Conservation (phyloP, 73 alveolate genomes). For the Stentor coeruleus region DNA sequence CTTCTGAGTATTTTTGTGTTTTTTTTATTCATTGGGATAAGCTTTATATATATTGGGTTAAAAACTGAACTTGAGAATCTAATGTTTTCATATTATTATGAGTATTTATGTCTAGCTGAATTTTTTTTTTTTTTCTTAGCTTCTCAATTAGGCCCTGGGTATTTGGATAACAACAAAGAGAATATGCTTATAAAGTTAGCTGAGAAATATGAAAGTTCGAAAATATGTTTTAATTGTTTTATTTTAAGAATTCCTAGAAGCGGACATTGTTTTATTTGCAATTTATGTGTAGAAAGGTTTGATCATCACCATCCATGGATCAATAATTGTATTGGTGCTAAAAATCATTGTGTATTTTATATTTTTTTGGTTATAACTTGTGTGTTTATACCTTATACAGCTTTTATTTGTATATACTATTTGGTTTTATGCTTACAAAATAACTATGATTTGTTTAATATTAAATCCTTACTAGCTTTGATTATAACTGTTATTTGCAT, state of each 20-base stretch:
- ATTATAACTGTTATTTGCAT: not conserved
- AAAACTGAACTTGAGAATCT: not conserved
- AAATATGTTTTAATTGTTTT: not conserved
- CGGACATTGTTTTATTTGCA: not conserved
- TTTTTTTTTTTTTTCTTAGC: not conserved
- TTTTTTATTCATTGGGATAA: not conserved
- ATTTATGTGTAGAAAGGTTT: not conserved
- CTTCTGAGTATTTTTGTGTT: not conserved
- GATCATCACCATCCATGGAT: not conserved
- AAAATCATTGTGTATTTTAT: not conserved
- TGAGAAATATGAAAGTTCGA: constrained; percentile 10
- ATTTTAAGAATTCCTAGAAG: not conserved
- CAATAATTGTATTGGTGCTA: constrained; percentile 16
- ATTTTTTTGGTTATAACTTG: not conserved
- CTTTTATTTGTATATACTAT: not conserved
- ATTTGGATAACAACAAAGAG: not conserved
- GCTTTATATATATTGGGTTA: not conserved
- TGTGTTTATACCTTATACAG: not conserved
- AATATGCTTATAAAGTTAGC: not conserved
- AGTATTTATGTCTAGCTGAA: not conserved
- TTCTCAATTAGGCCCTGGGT: constrained; percentile 1
- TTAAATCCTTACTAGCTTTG: not conserved
- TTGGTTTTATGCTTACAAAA: not conserved
- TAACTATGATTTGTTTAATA: not conserved
- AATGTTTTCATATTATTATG: not conserved